Evolutionary conservation across 2,329 filamentous ascomycete species (phyloP).

Genomic region (Emergomyces pasteurianus): DNA sequence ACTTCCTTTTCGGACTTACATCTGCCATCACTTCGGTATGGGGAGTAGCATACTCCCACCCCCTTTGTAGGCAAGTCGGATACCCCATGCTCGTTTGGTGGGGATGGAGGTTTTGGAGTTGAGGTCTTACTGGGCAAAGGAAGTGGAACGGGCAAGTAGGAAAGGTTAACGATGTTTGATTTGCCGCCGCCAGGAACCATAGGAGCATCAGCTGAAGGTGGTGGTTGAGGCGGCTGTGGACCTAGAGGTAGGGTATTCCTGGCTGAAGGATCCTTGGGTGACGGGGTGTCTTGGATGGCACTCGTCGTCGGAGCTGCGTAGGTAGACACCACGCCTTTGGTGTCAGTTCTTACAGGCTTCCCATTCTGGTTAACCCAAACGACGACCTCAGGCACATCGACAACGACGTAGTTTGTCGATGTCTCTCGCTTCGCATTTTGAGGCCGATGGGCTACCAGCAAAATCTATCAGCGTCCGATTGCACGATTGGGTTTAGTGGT

Average conservation of each 20-base stretch:
- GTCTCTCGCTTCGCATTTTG: conserved; percentile 26
- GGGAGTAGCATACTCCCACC: conserved; percentile 46
- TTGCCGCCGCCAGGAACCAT: background rate
- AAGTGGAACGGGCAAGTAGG: background rate
- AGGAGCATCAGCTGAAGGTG: background rate
- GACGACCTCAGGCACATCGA: conserved; percentile 39
- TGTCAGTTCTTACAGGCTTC: conserved; percentile 33
- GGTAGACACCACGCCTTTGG: conserved; percentile 36
- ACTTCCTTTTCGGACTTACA: conserved; percentile 60
- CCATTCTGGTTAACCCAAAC: conserved; percentile 51
- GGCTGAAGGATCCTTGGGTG: background rate
- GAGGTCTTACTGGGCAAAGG: background rate
- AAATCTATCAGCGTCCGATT: conserved; percentile 1
- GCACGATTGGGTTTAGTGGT: too few relatives aligned
- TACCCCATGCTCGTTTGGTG: background rate
- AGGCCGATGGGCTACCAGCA: conserved; percentile 18
- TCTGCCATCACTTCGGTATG: conserved; percentile 42
- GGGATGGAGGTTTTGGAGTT: background rate
- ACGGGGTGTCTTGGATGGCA: background rate
- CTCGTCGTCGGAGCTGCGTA: conserved; percentile 37
- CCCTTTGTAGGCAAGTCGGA: conserved; percentile 8
- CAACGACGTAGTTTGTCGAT: conserved; percentile 21
- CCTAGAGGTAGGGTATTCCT: background rate
- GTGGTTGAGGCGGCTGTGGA: background rate
- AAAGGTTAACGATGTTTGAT: background rate